These are phyloP conservation scores for Mortierella sp. DNA, from an alignment of 371 early-diverging fungal genomes.

Conservation along the genomic window DNA sequence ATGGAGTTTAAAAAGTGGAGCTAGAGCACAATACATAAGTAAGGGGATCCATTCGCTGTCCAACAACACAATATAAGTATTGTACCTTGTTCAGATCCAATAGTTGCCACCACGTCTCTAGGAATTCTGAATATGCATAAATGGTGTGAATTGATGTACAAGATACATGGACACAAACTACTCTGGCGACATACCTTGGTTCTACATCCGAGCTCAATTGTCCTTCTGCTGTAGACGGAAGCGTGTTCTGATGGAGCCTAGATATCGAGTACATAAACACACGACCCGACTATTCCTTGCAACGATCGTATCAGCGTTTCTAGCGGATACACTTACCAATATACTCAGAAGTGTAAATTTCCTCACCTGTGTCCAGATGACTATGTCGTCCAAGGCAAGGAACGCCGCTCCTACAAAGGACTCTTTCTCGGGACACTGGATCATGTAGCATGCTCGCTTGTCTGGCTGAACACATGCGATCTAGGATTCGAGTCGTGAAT, in stretches of 20 bases:
- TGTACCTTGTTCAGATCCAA: too few relatives aligned
- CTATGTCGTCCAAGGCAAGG: constrained; percentile 11
- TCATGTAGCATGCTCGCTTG: constrained; percentile 18
- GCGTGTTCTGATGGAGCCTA: neutral
- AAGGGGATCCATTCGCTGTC: too few relatives aligned
- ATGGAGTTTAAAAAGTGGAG: constrained; percentile 9
- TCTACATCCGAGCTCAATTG: neutral
- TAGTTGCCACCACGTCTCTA: too few relatives aligned
- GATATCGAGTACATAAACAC: constrained; percentile 22
- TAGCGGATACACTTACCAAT: neutral
- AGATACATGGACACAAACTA: too few relatives aligned
- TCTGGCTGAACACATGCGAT: constrained; percentile 23
- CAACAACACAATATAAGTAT: too few relatives aligned
- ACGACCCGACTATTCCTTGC: constrained; percentile 27
- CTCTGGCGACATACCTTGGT: constrained; percentile 1
- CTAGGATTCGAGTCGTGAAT: too few relatives aligned
- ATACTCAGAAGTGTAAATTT: neutral
- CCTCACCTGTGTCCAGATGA: constrained; percentile 41
- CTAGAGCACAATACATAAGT: neutral
- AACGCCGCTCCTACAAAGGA: constrained; percentile 38
- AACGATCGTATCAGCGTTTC: neutral
- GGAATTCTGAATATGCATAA: too few relatives aligned
- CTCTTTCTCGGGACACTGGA: constrained; percentile 26
- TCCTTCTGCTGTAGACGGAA: neutral
- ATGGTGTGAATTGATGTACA: too few relatives aligned